Evolutionary conservation across 2,329 filamentous ascomycete species (phyloP), one percentile per base, ranked within the genome.

Genomic region (Dendrostoma leiphaemia): DNA sequence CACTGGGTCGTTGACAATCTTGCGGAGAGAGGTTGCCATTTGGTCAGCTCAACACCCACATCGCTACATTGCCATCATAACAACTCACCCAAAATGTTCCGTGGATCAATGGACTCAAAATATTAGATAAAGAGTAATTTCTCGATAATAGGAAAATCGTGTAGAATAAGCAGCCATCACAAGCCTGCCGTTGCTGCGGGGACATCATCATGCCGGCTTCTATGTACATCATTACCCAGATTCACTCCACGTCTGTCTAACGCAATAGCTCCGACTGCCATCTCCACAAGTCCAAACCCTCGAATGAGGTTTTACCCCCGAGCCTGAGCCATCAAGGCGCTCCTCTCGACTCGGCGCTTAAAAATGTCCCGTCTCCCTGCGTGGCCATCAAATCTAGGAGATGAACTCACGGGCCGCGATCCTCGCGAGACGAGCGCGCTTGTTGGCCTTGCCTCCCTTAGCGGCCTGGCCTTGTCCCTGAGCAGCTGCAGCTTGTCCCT

Each of bases 101-200:
- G n/a, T n/a, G n/a, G n/a, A n/a, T n/a, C n/a, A 12, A n/a, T 19
- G 17, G 17, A 7, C 10, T 15, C 37, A 19, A 9, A 44, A 26
- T n/a, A 26, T 19, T 41, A 23, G 15, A 23, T 24, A 51, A 17
- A 28, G 51, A 46, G 40, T 51, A 40, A 23, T 48, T 41, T 40
- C 34, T 49, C 41, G 47, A 29, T 19, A 40, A 51, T 40, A 51
- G 38, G 34, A 43, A 55, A 55, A 38, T 28, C 28, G 44, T 51
- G 47, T 51, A 55, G 40, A 51, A 55, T 51, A 51, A 41, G 47
- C 48, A 47, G 48, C 41, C 48, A 44, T 55, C 37, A 29, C 34
- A 47, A 54, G 32, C 35, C 47, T 38, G 47, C 35, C 45, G 13
- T 46, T 46, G 53, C 48, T 51, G 40, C 41, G 32, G 21, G 46